These are phyloP conservation scores for Verbena officinalis DNA, from an alignment of 257 asterid genomes.

Conservation along the genomic window DNA sequence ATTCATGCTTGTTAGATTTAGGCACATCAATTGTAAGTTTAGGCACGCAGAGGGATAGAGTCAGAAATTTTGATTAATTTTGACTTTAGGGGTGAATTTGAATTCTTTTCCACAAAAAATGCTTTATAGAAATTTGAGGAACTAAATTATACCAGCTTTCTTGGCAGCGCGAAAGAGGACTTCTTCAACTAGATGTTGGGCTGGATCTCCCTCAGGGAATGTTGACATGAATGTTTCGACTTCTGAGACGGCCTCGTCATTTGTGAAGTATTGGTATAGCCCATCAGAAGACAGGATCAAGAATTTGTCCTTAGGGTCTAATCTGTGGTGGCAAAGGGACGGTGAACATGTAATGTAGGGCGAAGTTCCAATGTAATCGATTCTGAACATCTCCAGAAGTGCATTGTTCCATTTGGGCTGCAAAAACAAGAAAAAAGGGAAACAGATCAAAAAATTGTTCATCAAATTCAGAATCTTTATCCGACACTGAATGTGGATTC, in stretches of 20 bases:
- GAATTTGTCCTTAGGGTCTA: conserved; percentile 69
- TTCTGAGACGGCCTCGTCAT: conserved; percentile 81
- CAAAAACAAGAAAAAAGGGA: conserved; percentile 24
- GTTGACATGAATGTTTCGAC: conserved; percentile 78
- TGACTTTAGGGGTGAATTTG: too few species aligned
- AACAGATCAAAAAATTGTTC: too few species aligned
- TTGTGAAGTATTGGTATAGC: conserved; percentile 93
- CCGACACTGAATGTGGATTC: background rate
- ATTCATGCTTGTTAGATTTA: conserved; percentile 5
- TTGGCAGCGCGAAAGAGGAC: conserved; percentile 96
- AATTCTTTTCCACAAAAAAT: too few species aligned
- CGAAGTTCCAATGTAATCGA: conserved; percentile 71
- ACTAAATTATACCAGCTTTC: conserved; percentile 82
- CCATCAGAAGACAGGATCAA: conserved; percentile 97
- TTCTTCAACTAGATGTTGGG: conserved; percentile 95
- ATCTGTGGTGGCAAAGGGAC: conserved; percentile 74
- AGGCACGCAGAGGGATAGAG: too few species aligned
- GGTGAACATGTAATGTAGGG: conserved; percentile 87
- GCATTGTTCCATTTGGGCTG: conserved; percentile 98
- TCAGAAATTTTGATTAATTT: too few species aligned
- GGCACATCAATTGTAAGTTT: background rate
- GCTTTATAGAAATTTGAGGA: too few species aligned
- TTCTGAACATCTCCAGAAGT: conserved; percentile 83
- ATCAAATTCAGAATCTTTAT: conserved; percentile 2
- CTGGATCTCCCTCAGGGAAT: conserved; percentile 98